Conservation (phyloP, 169 alveolate genomes). For the Babesia sp. region DNA sequence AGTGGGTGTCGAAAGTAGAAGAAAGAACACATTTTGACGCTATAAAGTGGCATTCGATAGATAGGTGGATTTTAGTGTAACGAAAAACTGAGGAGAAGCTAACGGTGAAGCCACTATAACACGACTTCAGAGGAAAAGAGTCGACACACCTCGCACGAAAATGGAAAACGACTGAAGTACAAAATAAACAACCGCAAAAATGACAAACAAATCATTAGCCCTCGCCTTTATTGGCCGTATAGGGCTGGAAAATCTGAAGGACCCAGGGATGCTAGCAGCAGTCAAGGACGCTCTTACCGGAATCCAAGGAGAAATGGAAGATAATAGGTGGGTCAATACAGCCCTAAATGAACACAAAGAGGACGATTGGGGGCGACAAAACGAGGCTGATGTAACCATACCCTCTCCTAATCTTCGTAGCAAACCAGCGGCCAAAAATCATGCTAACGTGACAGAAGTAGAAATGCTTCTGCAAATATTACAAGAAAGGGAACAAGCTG, state of each 20-base stretch:
- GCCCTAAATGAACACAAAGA: background rate
- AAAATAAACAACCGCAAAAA: background rate
- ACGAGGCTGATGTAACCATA: background rate
- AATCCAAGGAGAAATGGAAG: slow-evolving; percentile 11
- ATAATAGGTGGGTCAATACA: background rate
- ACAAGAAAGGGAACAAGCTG: background rate
- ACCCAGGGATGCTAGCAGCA: slow-evolving; percentile 18
- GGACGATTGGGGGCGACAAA: background rate
- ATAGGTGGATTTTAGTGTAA: too few relatives aligned
- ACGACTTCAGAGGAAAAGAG: too few relatives aligned
- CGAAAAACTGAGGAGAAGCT: too few relatives aligned
- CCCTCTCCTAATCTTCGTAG: background rate
- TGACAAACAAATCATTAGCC: slow-evolving; percentile 43
- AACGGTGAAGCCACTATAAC: too few relatives aligned
- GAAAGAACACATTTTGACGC: too few relatives aligned
- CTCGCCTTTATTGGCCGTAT: slow-evolving; percentile 40
- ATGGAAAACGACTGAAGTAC: background rate
- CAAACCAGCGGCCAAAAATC: background rate
- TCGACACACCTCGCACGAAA: background rate
- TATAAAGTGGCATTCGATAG: too few relatives aligned
- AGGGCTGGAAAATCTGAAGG: slow-evolving; percentile 48
- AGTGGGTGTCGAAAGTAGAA: too few relatives aligned
- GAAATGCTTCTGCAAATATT: slow-evolving; percentile 19
- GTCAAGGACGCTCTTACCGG: slow-evolving; percentile 22
- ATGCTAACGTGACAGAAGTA: slow-evolving; percentile 1